Conservation (phyloP, 1,139 yeast genomes). For the Geotrichum phurueaensis region DNA sequence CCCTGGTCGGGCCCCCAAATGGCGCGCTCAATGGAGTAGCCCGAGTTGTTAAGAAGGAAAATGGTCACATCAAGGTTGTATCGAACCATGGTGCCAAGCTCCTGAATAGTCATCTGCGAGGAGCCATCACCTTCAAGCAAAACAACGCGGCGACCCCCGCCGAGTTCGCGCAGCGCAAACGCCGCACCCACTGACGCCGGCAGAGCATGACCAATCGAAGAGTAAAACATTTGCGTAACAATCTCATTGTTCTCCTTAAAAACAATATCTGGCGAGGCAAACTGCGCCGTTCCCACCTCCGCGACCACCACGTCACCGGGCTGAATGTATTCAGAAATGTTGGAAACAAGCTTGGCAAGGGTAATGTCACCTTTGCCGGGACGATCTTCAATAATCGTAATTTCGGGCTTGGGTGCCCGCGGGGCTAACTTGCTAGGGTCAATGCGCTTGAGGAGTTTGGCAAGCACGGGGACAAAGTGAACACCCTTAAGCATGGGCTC, state of each 20-base stretch:
- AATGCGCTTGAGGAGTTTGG: constrained; percentile 36
- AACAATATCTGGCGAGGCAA: constrained; percentile 57
- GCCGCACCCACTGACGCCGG: constrained; percentile 81
- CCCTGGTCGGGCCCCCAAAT: constrained; percentile 69
- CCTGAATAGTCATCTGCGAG: constrained; percentile 80
- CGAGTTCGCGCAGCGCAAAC: constrained; percentile 54
- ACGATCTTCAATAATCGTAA: constrained; percentile 20
- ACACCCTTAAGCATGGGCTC: constrained; percentile 36
- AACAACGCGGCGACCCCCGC: constrained; percentile 49
- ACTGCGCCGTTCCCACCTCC: constrained; percentile 76
- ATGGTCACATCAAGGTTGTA: constrained; percentile 56
- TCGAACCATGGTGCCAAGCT: constrained; percentile 62
- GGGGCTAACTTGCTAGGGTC: constrained; percentile 34
- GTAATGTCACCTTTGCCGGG: constrained; percentile 32
- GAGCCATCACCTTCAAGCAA: constrained; percentile 86
- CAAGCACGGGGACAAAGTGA: constrained; percentile 46
- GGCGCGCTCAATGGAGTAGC: constrained; percentile 81
- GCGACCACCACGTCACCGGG: constrained; percentile 62
- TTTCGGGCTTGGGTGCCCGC: constrained; percentile 18
- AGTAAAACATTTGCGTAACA: constrained; percentile 64
- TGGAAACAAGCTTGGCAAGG: constrained; percentile 34
- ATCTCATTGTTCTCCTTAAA: constrained; percentile 49
- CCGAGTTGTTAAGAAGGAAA: constrained; percentile 70
- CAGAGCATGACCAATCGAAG: constrained; percentile 80
- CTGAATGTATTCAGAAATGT: constrained; percentile 38